Evolutionary conservation across 495 filamentous ascomycete genomes (phyloP), one percentile per base, ranked within the genome.

Genomic region (Penicillium verhagenii): DNA sequence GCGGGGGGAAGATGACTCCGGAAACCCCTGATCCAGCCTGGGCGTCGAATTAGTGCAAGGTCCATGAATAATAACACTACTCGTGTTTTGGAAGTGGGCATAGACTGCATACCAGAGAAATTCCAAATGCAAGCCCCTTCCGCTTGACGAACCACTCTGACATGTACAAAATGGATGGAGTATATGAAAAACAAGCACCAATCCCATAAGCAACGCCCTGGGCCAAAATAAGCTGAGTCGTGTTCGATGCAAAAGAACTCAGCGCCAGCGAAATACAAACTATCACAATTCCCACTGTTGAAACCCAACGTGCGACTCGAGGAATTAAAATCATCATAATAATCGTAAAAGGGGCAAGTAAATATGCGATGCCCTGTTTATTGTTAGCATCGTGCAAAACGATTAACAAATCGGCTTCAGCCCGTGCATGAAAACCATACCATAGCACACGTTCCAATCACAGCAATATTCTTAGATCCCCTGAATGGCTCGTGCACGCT

Each of bases 81-180:
- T 4, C 11, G 16, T 38, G 26, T 4, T 35, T 16, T 14, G 4
- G 16, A 6, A 6, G 2, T 35, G 33, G 3, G 6, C 2, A 0
- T 9, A 16, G n/a, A 2, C 39, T 20, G 3, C 47, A 37, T 50
- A 50, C 47, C 74, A 72, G 74, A 56, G 78, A 74, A 33, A 79
- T 65, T 6, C 78, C 78, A 59, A 73, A 79, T 0, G 78, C 78
- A 4, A 79, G 57, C 0, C 76, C 73, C 52, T 79, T 79, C 2
- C 72, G 65, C 47, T 62, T 63, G 6, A 68, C 49, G 51, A 83
- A 83, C 80, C 80, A 83, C 43, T 81, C 77, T 25, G 79, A 75
- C 29, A 83, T 65, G 54, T 72, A 79, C 1, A 79, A 60, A 18
- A 75, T 73, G 8, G 72, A 70, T 0, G 78, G 74, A 7, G 67